phyloP scores from a whole-genome alignment of 257 asterid species.

The Ligustrum vulgare region DNA sequence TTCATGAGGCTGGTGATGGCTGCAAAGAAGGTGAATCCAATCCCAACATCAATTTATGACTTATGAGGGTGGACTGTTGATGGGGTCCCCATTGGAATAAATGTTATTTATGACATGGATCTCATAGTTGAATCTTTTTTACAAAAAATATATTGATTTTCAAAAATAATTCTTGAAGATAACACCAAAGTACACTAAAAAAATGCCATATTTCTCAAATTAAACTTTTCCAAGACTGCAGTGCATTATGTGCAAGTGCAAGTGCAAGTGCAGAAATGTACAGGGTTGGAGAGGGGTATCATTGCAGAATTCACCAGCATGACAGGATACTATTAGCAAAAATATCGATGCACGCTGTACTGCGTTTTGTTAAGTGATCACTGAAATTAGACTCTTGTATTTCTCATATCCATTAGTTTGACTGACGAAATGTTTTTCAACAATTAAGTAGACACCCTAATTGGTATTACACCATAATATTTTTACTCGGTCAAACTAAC shows the following conservation, averaged over 20 bases:
- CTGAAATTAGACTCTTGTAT: too few relatives aligned
- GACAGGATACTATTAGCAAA: background rate
- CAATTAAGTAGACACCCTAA: background rate
- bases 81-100: background rate
- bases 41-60: background rate
- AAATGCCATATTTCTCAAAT: background rate
- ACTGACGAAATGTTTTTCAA: too few relatives aligned
- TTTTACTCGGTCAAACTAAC: background rate
- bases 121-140: background rate
- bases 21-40: background rate
- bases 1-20: background rate
- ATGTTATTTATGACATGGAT: background rate
- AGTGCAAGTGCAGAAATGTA: background rate
- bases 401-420: background rate
- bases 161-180: background rate
- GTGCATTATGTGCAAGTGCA: background rate
- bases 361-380: too few relatives aligned
- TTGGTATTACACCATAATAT: too few relatives aligned
- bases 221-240: background rate
- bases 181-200: background rate
- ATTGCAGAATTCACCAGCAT: background rate
- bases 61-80: background rate
- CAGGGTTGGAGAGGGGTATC: background rate
- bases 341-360: background rate
- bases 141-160: background rate